Conservation (phyloP, 2,329 filamentous ascomycete genomes). For the Ceratocystiopsis minuta region DNA sequence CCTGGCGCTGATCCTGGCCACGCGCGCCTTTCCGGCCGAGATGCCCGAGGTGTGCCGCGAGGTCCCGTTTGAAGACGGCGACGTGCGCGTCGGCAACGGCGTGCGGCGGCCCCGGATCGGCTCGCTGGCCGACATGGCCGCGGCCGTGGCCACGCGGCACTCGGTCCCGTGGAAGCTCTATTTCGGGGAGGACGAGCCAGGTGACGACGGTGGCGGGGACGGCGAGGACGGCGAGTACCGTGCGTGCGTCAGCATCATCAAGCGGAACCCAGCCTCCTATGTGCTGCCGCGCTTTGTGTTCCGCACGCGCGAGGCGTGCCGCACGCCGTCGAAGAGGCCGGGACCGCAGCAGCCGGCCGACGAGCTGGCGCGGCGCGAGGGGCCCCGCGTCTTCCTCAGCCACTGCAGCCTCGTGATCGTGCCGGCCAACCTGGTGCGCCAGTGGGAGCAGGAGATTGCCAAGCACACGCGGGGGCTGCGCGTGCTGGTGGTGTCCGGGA, state of each 20-base stretch:
- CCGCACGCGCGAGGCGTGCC: constrained; percentile 7
- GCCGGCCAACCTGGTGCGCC: constrained; percentile 63
- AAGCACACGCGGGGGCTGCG: constrained; percentile 56
- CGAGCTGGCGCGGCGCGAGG: too few relatives aligned
- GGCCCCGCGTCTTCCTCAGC: constrained; percentile 36
- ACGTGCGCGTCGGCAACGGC: constrained; percentile 13
- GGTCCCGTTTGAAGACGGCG: not conserved
- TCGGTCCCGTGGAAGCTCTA: constrained; percentile 53
- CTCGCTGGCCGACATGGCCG: constrained; percentile 55
- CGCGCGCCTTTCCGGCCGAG: constrained; percentile 46
- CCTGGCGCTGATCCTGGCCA: constrained; percentile 57
- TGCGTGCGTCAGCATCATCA: constrained; percentile 36
- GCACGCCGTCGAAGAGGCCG: not conserved
- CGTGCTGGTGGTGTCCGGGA: constrained; percentile 43
- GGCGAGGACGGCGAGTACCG: constrained; percentile 30
- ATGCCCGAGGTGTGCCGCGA: constrained; percentile 43
- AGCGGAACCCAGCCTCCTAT: constrained; percentile 41
- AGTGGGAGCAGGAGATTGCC: constrained; percentile 66
- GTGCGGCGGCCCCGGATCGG: constrained; percentile 30
- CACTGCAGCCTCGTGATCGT: constrained; percentile 61
- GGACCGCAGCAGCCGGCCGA: too few relatives aligned
- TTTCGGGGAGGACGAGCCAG: constrained; percentile 30
- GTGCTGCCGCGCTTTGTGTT: constrained; percentile 28
- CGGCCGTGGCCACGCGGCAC: constrained; percentile 46
- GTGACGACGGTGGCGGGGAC: constrained; percentile 5